These are phyloP conservation scores for Apiospora malaysiana DNA, from an alignment of 2,329 filamentous ascomycete genomes.

Conservation along the genomic window DNA sequence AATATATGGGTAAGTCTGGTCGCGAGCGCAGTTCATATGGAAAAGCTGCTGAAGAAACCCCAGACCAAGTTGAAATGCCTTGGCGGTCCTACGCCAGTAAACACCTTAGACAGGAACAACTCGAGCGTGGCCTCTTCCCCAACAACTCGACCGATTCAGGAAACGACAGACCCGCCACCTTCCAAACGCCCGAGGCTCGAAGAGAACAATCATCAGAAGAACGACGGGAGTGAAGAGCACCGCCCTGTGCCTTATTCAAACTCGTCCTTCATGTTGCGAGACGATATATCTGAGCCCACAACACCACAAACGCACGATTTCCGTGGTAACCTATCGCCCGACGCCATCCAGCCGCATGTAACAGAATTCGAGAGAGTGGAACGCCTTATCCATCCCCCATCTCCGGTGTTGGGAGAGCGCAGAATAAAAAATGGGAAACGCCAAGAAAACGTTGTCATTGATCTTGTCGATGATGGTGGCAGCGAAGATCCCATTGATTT, in stretches of 20 bases:
- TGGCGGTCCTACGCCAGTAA: background rate
- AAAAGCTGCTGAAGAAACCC: background rate
- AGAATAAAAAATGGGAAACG: background rate
- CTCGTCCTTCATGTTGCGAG: background rate
- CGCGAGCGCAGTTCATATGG: background rate
- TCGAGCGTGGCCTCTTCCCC: background rate
- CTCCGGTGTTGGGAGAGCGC: background rate
- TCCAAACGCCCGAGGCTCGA: background rate
- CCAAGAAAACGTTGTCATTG: background rate
- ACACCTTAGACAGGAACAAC: background rate
- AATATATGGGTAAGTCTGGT: background rate
- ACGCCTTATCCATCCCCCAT: background rate
- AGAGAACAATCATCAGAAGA: background rate
- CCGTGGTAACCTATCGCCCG: background rate
- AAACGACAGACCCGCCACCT: background rate
- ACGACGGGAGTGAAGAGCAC: background rate
- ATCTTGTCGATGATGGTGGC: background rate
- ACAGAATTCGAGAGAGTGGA: background rate
- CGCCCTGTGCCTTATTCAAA: background rate
- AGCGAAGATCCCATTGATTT: constrained; percentile 3
- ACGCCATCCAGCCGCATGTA: background rate
- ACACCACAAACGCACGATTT: background rate
- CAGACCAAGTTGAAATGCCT: background rate
- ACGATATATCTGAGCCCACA: background rate
- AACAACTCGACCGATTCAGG: background rate